phyloP scores from a whole-genome alignment of 345 rosid species.

The Hirschfeldia incana region DNA sequence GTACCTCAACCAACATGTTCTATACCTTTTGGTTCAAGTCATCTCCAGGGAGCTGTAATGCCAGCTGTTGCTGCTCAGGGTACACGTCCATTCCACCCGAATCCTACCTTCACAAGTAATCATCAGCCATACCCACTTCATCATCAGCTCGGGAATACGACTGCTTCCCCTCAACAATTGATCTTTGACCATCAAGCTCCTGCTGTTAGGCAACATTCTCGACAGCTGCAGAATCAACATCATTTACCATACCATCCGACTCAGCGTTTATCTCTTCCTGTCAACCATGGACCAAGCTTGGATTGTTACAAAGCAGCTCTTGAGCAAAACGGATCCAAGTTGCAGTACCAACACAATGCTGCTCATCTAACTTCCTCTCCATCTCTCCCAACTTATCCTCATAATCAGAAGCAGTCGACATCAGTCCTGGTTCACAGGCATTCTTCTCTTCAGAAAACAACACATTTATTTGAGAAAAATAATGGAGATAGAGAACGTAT shows the following conservation, averaged over 20 bases:
- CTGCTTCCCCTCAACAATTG: conserved; percentile 20
- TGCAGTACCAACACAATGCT: conserved; percentile 51
- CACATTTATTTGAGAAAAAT: conserved; percentile 43
- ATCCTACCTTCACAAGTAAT: conserved; percentile 47
- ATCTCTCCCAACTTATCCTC: conserved; percentile 49
- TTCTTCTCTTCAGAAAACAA: conserved; percentile 50
- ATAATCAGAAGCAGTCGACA: conserved; percentile 45
- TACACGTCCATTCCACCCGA: conserved; percentile 14
- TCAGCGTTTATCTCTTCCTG: conserved; percentile 49
- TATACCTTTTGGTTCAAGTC: conserved; percentile 56
- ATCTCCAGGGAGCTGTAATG: conserved; percentile 47
- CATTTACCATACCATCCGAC: not conserved
- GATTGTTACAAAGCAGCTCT: conserved; percentile 46
- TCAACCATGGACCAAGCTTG: conserved; percentile 59
- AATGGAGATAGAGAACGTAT: conserved; percentile 50
- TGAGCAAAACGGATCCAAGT: conserved; percentile 50
- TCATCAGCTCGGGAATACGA: conserved; percentile 57
- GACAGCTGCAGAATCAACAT: conserved; percentile 41
- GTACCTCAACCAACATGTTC: conserved; percentile 36
- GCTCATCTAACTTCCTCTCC: conserved; percentile 31
- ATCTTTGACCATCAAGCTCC: conserved; percentile 39
- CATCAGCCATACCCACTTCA: conserved; percentile 57
- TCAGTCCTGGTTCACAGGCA: conserved; percentile 55
- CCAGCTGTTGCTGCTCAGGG: conserved; percentile 54
- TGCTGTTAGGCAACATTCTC: not conserved